phyloP scores from a whole-genome alignment of 768 basidiomycete genomes.

The Rhodotorula sphaerocarpa region DNA sequence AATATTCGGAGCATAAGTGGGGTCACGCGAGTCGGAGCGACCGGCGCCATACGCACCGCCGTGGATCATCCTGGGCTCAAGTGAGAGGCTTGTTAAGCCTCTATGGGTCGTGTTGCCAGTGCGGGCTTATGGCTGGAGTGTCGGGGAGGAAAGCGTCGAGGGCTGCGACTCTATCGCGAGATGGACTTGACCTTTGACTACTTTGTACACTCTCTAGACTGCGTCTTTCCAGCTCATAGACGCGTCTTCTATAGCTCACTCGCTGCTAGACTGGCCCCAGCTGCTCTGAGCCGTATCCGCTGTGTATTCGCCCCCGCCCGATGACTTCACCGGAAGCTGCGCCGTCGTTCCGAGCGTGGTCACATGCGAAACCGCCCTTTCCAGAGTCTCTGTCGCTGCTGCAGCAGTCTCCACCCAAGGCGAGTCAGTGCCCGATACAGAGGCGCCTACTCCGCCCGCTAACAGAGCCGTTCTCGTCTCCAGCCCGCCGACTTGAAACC shows the following conservation, averaged over 20 bases:
- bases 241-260: no score
- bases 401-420: neutral
- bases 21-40: neutral
- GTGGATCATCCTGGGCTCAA: conserved; percentile 26
- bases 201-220: no score
- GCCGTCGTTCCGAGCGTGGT: conserved; percentile 15
- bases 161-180: no score
- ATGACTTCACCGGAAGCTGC: neutral
- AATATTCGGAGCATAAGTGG: neutral
- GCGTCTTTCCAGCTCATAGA: no score
- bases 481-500: conserved; percentile 6
- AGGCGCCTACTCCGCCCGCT: neutral
- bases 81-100: no score
- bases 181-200: no score
- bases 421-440: neutral
- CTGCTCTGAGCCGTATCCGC: no score
- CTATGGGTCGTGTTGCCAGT: no score
- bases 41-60: conserved; percentile 3
- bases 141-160: no score
- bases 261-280: no score
- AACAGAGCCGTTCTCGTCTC: neutral
- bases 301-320: no score
- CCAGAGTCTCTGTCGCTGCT: conserved; percentile 14
- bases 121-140: no score
- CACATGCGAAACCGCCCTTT: conserved; percentile 15